Evolutionary conservation across 2,329 filamentous ascomycete genomes (phyloP).

Genomic region (Trichoderma pleuroti): DNA sequence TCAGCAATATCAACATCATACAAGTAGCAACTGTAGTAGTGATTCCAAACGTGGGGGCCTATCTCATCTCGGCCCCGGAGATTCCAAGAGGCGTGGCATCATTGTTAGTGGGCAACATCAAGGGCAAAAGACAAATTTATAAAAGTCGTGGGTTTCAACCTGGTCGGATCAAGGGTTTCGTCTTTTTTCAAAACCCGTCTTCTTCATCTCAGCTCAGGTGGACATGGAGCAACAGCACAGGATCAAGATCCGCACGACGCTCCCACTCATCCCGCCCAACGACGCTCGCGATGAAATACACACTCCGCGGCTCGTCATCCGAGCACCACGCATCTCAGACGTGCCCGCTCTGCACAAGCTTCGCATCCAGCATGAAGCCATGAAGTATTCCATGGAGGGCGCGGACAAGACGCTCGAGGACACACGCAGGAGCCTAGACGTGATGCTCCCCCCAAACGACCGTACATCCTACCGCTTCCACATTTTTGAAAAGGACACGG

Average conservation of each 20-base stretch:
- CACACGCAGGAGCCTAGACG: neutral
- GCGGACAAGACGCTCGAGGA: neutral
- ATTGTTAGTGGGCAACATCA: neutral
- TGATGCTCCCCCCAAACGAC: neutral
- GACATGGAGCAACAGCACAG: neutral
- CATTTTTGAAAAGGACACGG: conserved; percentile 1
- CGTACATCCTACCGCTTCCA: neutral
- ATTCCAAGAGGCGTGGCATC: neutral
- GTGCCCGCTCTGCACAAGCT: conserved; percentile 3
- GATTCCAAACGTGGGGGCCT: neutral
- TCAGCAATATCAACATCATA: too few relatives aligned
- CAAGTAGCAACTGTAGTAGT: neutral
- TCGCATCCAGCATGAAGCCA: neutral
- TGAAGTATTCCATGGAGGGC: neutral
- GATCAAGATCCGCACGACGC: neutral
- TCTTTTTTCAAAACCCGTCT: neutral
- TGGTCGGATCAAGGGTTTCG: neutral
- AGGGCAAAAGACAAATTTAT: neutral
- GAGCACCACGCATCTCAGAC: neutral
- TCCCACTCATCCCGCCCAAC: conserved; percentile 2
- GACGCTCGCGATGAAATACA: neutral
- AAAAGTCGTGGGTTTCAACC: neutral
- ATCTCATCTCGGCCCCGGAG: neutral
- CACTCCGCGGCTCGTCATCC: neutral
- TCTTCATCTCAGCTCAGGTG: neutral